Base-by-base conservation (phyloP, 2,329 filamentous ascomycete species). In the Onygena corvina region DNA sequence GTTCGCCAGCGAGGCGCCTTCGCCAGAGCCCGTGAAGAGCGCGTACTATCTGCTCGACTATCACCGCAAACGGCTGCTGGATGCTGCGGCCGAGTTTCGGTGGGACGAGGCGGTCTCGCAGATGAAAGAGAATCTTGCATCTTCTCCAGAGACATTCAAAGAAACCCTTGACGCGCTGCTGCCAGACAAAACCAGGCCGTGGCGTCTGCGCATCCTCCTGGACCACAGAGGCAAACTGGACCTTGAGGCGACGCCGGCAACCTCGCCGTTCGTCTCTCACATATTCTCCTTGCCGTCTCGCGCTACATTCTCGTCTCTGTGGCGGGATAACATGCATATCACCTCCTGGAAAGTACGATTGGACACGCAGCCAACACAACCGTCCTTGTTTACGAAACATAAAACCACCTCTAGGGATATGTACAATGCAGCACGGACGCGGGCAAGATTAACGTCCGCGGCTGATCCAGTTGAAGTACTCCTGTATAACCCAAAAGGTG, bases 1-100 rank as follows among this genome's bases (percentile, higher is more conserved):
- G 1, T 74, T 90, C 31, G 59, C 69, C 65, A 5, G 56, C 57
- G 5, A 47, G 57, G 31, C 53, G 54, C 18, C 60, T 58, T 49
- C 60, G 55, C 11, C 69, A 7, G 51, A 58, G 52, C 64, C 65
- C 49, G 57, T 60, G 29, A 63, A 61, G 4, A 84, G 79, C 6
- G 76, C 81, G 0, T 81, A 86, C 57, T 93, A 93, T 64, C 86
- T 93, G 74, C 75, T 92, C 12, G 73, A 80, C 51, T 81, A 82
- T 57, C 88, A 94, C 63, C 77, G 80, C 40, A 83, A 89, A 61
- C 82, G 88, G 48, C 76, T 94, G 61, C 71, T 87, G n/a, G 75
- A 71, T 58, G 71, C 75, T 36, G 71, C 74, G 20, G 60, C 68
- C 53, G 66, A 73, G 55, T 74, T 76, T 56, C 61, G 68, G 36